phyloP scores from a whole-genome alignment of 345 rosid genomes.

The Acer campestre region DNA sequence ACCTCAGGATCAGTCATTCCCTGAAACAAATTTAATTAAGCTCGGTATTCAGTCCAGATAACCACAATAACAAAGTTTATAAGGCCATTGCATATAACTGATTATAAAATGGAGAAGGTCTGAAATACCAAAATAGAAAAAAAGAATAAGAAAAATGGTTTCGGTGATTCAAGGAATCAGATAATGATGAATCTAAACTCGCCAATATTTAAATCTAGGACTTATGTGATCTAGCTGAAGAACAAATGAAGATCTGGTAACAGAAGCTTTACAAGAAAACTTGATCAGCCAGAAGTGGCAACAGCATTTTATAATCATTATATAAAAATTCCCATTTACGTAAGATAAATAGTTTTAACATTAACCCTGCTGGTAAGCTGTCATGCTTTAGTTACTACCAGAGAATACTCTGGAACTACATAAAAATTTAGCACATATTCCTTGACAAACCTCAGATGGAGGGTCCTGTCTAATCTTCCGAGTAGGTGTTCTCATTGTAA shows the following conservation, averaged over 20 bases:
- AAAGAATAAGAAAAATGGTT: not conserved
- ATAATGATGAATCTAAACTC: not conserved
- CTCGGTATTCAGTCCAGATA: not conserved
- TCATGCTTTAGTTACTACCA: not conserved
- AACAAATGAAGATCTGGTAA: not conserved
- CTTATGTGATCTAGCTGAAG: not conserved
- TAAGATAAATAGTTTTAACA: not conserved
- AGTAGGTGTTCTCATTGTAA: slow-evolving; percentile 85
- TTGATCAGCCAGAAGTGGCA: not conserved
- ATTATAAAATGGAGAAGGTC: not conserved
- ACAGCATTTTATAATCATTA: not conserved
- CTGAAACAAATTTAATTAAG: slow-evolving; percentile 32
- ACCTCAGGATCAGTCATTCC: slow-evolving; percentile 51
- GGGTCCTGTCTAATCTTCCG: slow-evolving; percentile 64
- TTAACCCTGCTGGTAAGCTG: not conserved
- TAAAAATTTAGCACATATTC: not conserved
- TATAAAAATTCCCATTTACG: not conserved
- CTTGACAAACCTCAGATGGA: slow-evolving; percentile 64
- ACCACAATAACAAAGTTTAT: not conserved
- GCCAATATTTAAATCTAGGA: slow-evolving; percentile 7
- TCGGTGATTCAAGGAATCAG: not conserved
- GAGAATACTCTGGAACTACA: not conserved
- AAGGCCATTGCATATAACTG: not conserved
- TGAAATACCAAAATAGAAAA: not conserved
- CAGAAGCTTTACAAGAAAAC: not conserved